phyloP scores from a whole-genome alignment of 768 basidiomycete species.

The Grammothele lineata region DNA sequence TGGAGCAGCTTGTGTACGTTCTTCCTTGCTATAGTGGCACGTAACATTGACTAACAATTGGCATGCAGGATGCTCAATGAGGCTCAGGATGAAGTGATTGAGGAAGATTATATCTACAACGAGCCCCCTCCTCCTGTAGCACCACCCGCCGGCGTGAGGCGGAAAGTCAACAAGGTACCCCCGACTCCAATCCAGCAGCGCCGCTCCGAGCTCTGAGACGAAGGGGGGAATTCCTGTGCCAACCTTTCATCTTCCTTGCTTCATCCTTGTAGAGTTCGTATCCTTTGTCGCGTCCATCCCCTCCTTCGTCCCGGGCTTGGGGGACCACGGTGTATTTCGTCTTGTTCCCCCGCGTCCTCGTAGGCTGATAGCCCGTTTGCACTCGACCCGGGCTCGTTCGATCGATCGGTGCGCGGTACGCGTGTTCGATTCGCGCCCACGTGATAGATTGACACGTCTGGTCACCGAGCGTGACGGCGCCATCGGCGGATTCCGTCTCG shows the following conservation, averaged over 20 bases:
- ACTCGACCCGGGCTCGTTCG: slow-evolving; percentile 13
- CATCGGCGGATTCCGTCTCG: not conserved
- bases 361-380: slow-evolving; percentile 30
- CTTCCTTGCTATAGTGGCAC: too few species aligned
- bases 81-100: slow-evolving; percentile 57
- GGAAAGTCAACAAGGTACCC: slow-evolving; percentile 90
- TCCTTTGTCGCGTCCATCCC: slow-evolving; percentile 67
- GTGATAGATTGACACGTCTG: slow-evolving; percentile 32
- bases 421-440: slow-evolving; percentile 28
- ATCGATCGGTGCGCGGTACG: slow-evolving; percentile 32
- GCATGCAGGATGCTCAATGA: slow-evolving; percentile 52
- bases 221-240: slow-evolving; percentile 58
- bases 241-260: slow-evolving; percentile 36
- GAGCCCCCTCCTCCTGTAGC: slow-evolving; percentile 31
- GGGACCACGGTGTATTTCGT: slow-evolving; percentile 70
- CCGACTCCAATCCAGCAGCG: slow-evolving; percentile 62
- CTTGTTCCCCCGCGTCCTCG: slow-evolving; percentile 71
- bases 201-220: slow-evolving; percentile 94
- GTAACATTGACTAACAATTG: too few species aligned
- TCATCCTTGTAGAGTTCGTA: slow-evolving; percentile 46
- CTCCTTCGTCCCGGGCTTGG: slow-evolving; percentile 87
- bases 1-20: slow-evolving; percentile 86
- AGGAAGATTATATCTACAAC: slow-evolving; percentile 74
- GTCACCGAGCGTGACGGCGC: slow-evolving; percentile 10
- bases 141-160: slow-evolving; percentile 42